These are phyloP conservation scores for Lactarius sanguifluus DNA, from an alignment of 768 basidiomycete genomes.

Conservation along the genomic window DNA sequence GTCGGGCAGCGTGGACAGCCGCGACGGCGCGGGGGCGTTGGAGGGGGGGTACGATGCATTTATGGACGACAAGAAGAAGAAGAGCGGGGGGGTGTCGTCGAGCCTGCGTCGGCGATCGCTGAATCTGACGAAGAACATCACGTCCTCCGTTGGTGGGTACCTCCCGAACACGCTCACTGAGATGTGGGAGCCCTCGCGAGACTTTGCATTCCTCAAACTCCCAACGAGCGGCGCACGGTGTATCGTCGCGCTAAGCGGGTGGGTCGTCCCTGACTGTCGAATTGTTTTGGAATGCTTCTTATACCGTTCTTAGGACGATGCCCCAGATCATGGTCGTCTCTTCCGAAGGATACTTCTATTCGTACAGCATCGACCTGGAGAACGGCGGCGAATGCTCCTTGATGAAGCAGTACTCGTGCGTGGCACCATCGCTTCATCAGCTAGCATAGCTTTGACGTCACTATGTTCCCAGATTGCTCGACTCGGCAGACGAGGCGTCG, in stretches of 20 bases:
- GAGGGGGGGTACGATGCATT: slow-evolving; percentile 87
- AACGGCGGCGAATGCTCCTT: slow-evolving; percentile 93
- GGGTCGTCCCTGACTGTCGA: slow-evolving; percentile 9
- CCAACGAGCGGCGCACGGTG: slow-evolving; percentile 77
- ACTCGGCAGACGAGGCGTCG: slow-evolving; percentile 32
- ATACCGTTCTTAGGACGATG: slow-evolving; percentile 58
- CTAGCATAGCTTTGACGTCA: background rate
- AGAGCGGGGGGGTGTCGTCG: slow-evolving; percentile 51
- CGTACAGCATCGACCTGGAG: slow-evolving; percentile 94
- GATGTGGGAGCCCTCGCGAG: slow-evolving; percentile 95
- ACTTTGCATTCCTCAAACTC: slow-evolving; percentile 88
- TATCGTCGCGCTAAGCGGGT: slow-evolving; percentile 89
- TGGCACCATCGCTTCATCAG: background rate
- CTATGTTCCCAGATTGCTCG: slow-evolving; percentile 30
- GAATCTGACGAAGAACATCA: slow-evolving; percentile 71
- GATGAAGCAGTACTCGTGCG: slow-evolving; percentile 88
- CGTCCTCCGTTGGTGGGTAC: slow-evolving; percentile 80
- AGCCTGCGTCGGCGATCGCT: slow-evolving; percentile 67
- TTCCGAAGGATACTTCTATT: slow-evolving; percentile 93
- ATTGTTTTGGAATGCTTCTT: background rate
- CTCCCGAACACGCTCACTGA: slow-evolving; percentile 88
- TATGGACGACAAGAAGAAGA: slow-evolving; percentile 70
- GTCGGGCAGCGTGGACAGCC: slow-evolving; percentile 62
- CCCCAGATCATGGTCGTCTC: slow-evolving; percentile 98
- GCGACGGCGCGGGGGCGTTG: slow-evolving; percentile 55